A percentile compares a stretch with the other conserved stretches of the same genome.
These are phyloP conservation scores for Scheffersomyces stambukii DNA, from an alignment of 1,139 yeast species.

Conservation along the genomic window DNA sequence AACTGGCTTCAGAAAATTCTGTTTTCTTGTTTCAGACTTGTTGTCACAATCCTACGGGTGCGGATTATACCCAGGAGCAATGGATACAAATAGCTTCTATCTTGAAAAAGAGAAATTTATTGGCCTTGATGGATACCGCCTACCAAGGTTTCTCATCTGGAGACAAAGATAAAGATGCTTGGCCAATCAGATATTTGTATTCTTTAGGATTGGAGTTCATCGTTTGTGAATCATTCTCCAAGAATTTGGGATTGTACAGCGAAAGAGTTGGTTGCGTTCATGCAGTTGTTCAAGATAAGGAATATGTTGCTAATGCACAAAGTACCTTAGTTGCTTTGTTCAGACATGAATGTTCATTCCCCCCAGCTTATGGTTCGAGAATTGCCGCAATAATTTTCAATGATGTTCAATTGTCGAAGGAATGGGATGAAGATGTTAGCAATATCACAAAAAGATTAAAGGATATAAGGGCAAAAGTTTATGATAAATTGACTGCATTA, in stretches of 20 bases:
- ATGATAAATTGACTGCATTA: slow-evolving; percentile 23
- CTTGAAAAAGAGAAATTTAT: slow-evolving; percentile 49
- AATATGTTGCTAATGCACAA: slow-evolving; percentile 17
- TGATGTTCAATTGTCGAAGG: slow-evolving; percentile 18
- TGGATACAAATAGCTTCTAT: slow-evolving; percentile 72
- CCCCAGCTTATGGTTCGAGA: slow-evolving; percentile 46
- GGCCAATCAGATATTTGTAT: slow-evolving; percentile 24
- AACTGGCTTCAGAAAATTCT: slow-evolving; percentile 22
- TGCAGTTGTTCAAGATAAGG: slow-evolving; percentile 26
- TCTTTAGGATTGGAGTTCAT: slow-evolving; percentile 21
- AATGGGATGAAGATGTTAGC: slow-evolving; percentile 35
- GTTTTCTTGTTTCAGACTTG: slow-evolving; percentile 77
- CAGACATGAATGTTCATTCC: slow-evolving; percentile 40
- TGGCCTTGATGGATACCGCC: slow-evolving; percentile 86
- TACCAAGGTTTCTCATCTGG: slow-evolving; percentile 88
- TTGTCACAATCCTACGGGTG: slow-evolving; percentile 96
- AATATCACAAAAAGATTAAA: slow-evolving; percentile 27
- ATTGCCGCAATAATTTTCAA: slow-evolving; percentile 27
- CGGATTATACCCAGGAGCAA: slow-evolving; percentile 77
- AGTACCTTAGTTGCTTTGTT: slow-evolving; percentile 26
- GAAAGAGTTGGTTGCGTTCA: slow-evolving; percentile 44
- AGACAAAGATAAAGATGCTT: slow-evolving; percentile 26
- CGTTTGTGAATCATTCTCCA: slow-evolving; percentile 43
- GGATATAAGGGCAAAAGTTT: slow-evolving; percentile 23
- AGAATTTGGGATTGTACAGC: slow-evolving; percentile 44